These are phyloP conservation scores for Fusarium nanum DNA, from an alignment of 2,329 filamentous ascomycete genomes.

Conservation along the genomic window DNA sequence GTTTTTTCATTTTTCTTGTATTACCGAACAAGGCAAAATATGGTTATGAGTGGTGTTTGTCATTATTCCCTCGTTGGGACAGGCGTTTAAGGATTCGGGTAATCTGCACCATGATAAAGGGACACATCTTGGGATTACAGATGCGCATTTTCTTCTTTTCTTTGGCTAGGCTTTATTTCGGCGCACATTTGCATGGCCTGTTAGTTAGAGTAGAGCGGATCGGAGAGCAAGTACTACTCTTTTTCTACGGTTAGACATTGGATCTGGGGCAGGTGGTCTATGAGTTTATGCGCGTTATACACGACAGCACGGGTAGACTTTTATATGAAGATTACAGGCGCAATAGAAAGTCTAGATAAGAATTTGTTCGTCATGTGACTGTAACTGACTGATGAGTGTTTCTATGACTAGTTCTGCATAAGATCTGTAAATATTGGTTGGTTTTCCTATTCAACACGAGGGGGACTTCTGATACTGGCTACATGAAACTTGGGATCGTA, in stretches of 20 bases:
- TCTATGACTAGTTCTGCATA: background rate
- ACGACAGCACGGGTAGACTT: background rate
- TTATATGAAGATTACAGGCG: background rate
- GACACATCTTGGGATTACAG: slow-evolving; percentile 21
- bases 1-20: slow-evolving; percentile 3
- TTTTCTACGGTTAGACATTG: slow-evolving; percentile 9
- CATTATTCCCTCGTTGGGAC: background rate
- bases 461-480: background rate
- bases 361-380: background rate
- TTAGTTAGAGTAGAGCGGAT: slow-evolving; percentile 9
- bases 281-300: slow-evolving; percentile 7
- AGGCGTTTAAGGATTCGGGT: slow-evolving; percentile 29
- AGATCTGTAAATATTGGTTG: background rate
- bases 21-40: background rate
- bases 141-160: slow-evolving; percentile 3
- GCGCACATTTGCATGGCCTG: slow-evolving; percentile 19
- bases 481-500: background rate
- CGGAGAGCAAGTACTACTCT: slow-evolving; percentile 7
- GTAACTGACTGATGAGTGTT: background rate
- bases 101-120: slow-evolving; percentile 35
- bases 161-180: slow-evolving; percentile 8
- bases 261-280: background rate
- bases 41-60: slow-evolving; percentile 16
- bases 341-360: slow-evolving; percentile 5
- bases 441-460: background rate